Evolutionary conservation across 441 rosid genomes (phyloP), one percentile per base, ranked within the genome.

Genomic region (Brassica balearica): DNA sequence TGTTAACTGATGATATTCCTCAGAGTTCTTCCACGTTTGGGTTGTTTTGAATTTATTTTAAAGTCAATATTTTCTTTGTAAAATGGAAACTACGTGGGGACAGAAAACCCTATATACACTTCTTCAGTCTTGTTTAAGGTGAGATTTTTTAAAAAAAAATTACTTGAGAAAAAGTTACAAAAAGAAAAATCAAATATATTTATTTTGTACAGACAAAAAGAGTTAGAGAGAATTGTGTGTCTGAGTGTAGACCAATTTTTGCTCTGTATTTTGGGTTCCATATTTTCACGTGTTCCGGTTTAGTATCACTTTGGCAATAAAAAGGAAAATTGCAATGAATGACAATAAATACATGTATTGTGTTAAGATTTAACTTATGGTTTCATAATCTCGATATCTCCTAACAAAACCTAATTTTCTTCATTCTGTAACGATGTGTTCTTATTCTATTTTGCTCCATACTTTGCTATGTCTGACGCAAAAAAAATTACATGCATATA

Each of bases 21-120:
- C 83, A 85, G 80, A 85, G 84, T 78, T 77, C 72, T 58, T 83
- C 86, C 79, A 68, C 84, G 58, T 84, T 27, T 75, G 84, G 87
- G 56, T 78, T 86, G 78, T 71, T 81, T 71, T 89, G 67, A 85
- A 71, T 61, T 60, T 23, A 23, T 65, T 25, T 46, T 11, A 15
- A 61, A 51, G 34, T 29, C 34, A 29, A 29, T 29, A 29, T 29
- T 29, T 29, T 66, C 36, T 78, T 38, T 65, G 61, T 58, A 65
- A 65, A 29, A 14, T 46, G 66, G 58, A 56, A 34, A 68, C 69
- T 32, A 34, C 25, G 23, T 17, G 41, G 2, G 64, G 43, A 20
- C 68, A 63, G 19, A 32, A 11, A 48, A 46, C 15, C 63, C 48
- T 58, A 32, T 11, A 41, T 56, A 14, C 27, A 2, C 25, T 8